Conservation (phyloP, 208 protist genomes). For the Wallacemonas collosoma region DNA sequence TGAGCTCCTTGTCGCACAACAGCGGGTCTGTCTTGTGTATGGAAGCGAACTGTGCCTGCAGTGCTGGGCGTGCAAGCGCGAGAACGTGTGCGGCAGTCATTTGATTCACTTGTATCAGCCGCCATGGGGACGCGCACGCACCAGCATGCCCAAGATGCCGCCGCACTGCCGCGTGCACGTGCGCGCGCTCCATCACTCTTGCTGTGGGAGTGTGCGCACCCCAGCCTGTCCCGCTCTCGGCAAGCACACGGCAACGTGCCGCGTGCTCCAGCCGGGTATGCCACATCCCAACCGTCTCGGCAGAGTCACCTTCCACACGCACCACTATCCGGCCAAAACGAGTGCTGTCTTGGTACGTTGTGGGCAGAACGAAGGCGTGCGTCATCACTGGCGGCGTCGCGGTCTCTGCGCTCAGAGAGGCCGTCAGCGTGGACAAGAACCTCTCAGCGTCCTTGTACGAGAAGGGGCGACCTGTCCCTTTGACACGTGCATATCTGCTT, state of each 20-base stretch:
- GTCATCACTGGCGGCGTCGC: neutral
- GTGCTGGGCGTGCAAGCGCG: constrained; percentile 22
- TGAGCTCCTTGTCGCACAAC: constrained; percentile 75
- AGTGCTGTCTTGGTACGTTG: neutral
- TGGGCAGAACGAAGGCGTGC: neutral
- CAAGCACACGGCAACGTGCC: neutral
- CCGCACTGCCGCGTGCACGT: neutral
- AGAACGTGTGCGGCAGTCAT: constrained; percentile 13
- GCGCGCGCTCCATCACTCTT: neutral
- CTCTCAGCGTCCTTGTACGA: constrained; percentile 8
- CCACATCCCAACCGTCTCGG: neutral
- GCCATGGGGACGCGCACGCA: neutral
- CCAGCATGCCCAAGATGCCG: neutral
- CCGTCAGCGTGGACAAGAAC: neutral
- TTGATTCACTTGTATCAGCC: neutral
- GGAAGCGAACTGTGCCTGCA: constrained; percentile 37
- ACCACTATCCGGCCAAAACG: constrained; percentile 12
- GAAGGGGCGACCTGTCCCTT: neutral
- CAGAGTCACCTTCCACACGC: constrained; percentile 4
- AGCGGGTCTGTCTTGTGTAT: constrained; percentile 46
- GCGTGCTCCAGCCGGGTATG: neutral
- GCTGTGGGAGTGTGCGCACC: neutral
- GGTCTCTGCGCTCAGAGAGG: neutral
- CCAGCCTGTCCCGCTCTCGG: neutral
- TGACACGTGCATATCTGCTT: too few relatives aligned